Evolutionary conservation across 805 yeast genomes (phyloP), one percentile per base, ranked within the genome.

Genomic region (Candida hungchunana): DNA sequence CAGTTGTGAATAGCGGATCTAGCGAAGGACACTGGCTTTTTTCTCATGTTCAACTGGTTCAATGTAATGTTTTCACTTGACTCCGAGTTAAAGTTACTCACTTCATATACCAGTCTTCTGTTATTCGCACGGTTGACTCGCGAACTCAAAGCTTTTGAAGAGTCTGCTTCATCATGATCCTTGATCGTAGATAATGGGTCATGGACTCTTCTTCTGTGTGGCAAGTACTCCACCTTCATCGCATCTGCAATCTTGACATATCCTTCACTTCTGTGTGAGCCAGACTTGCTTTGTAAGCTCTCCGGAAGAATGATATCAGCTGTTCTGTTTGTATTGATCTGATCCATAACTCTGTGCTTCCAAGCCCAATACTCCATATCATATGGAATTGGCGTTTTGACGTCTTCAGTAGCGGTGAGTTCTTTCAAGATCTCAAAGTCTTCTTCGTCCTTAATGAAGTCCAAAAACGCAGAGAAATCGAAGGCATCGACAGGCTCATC

Each of bases 1-100:
- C 98, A 93, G 54, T 90, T 87, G 59, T 93, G 98, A 53, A 93
- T 93, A 0, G 97, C 95, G 3, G 97, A 88, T 36, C 97, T 70
- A 0, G 97, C 97, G 67, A 89, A 89, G n/a, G 93, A 82, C 7
- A 90, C 97, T 0, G 96, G 95, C 53, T 90, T 90, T 59, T 82
- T 85, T 44, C 97, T 73, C 55, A 86, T 88, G 46, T 86, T 84
- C 49, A 90, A 71, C 44, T 90, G 94, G 56, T 89, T 90, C 62
- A 87, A 71, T 29, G 85, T 81, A 47, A 89, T 64, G 6, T 85
- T 72, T 51, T 87, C 97, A 1, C 84, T 79, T 2, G 37, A 19
- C 49, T 85, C 94, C 3, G 86, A 70, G 27, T 93, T 93, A 48
- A 85, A 71, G 47, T 89, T 86, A 50, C 80, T 82, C 27, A 87